Base-by-base conservation (phyloP, 805 yeast genomes). In the Diddensiella santjacobensis region DNA sequence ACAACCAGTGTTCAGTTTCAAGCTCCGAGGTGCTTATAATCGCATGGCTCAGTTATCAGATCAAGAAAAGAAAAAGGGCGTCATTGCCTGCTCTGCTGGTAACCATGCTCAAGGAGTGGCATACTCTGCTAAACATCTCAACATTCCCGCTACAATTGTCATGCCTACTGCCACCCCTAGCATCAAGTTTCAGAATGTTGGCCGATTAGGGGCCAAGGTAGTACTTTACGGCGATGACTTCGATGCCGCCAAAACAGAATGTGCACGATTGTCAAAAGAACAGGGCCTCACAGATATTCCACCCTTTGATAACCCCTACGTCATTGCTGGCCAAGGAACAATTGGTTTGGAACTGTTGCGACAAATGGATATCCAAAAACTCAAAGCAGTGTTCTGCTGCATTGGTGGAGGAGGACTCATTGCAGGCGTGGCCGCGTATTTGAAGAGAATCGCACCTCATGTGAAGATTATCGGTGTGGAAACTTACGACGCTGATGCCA, bases 71-170 rank as follows among this genome's bases (percentile, higher is more conserved):
- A 59, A 87, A 65, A 73, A 77, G 42, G 99, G 99, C 58, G 97
- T 93, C 47, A 85, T 95, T 63, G 97, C 98, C 0, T 93, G 98
- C 61, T 88, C 97, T 24, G 99, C 99, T 3, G 99, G 99, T 30
- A 93, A 93, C 67, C 99, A 93, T 60, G 99, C 99, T 1, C 99
- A 93, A 65, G 99, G 99, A 57, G 98, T 93, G 11, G 99, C 99
- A 0, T 91, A 69, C 64, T 84, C 96, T 19, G 96, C 98, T 3
- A 81, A 80, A 51, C 80, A 83, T 51, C 72, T 93, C 61, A 84
- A 83, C 22, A 88, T 93, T 45, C 93, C 96, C 2, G 91, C 98
- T 3, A 91, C 97, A 3, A 93, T 93, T 46, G 98, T 93, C 40
- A 93, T 93, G 99, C 99, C 99, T 2, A 82, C 87, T 2, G 91